Base-by-base conservation (phyloP, 129 eudicot species). In the Silybum marianum region DNA sequence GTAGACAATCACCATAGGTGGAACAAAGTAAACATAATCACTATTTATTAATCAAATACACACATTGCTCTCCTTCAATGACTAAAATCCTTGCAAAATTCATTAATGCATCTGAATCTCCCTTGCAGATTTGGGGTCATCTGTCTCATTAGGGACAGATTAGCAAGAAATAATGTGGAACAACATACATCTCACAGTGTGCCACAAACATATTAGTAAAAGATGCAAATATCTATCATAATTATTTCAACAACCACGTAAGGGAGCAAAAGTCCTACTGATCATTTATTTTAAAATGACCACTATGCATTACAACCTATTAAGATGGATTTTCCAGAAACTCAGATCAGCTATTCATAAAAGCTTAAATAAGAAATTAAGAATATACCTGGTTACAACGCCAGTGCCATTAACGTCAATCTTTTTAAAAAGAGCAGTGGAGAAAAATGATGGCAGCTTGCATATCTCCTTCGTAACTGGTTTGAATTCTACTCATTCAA, bases 391-490 rank as follows among this genome's bases (percentile, higher is more conserved):
- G 77, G 92, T 86, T 28, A 90, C 92, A 71, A 86, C 69, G 16
- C 95, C 95, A 23, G 90, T 84, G 39, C 77, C 72, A 67, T 82
- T 78, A 11, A 73, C 82, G 67, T 90, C 95, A 12, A 90, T 90
- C 86, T 88, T 83, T 76, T 76, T 86, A 42, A 90, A 90, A 21
- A 90, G 89, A 0, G 86, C 90, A 72, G 89, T 74, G 74, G 92
- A 88, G 86, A 90, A 86, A 84, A 88, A 90, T 40, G 95, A 88
- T 10, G 95, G 92, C 30, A 90, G 87, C 90, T 90, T 90, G 90
- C 95, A 90, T 14, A 90, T 86, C 76, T 90, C 95, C 84, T 88
- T 88, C 1, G 95, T 90, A 38, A 90, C 88, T 16, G 85, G 90
- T 78, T 90, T 90, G 26, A 90, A 90, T 88, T 90, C 95, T 90